Evolutionary conservation across 2,329 filamentous ascomycete genomes (phyloP), one percentile per base, ranked within the genome.

Genomic region (Neofusicoccum parvum): DNA sequence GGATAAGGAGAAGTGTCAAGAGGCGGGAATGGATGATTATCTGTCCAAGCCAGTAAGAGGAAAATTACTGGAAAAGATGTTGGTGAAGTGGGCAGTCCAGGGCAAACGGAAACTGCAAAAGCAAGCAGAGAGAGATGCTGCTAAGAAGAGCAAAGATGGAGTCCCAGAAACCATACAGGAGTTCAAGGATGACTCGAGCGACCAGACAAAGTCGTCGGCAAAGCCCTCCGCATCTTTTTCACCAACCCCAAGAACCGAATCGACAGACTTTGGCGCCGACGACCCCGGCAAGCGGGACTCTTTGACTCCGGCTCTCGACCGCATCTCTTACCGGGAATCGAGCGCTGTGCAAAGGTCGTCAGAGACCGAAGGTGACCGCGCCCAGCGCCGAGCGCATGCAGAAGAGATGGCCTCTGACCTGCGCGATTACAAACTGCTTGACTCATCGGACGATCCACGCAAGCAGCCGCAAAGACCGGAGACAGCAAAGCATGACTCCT

Each of bases 11-110:
- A 92, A 92, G 73, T 92, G 90, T 72, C 85, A 86, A 67, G 84
- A 83, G 67, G 88, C 89, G 9, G 90, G 90, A 37, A 92, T 92
- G 90, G 90, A 92, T 69, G 89, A 91, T 72, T 90, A 91, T 71
- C 80, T 92, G 10, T 81, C 87, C n/a, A 91, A 91, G 72, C 90
- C 90, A 1, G 90, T 92, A 46, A 90, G 88, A 70, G 86, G 88
- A 69, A 84, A 85, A 60, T 84, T 87, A 5, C 77, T 92, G 7
- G 90, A 92, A 74, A 86, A 81, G 70, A 92, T 91, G 88, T 82
- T 92, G 45, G 80, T 91, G 23, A 86, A 89, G 64, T 92, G 90
- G 90, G 86, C 83, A 71, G 71, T 83, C 51, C 75, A 83, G 72
- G 77, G 80, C 65, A 74, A 70, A 70, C 72, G 74, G 68, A 77